Percentiles rank a stretch among this genome's conserved stretches.
phyloP scores from a whole-genome alignment of 352 stramenopile genomes.

The Elongisporangium anandrum region DNA sequence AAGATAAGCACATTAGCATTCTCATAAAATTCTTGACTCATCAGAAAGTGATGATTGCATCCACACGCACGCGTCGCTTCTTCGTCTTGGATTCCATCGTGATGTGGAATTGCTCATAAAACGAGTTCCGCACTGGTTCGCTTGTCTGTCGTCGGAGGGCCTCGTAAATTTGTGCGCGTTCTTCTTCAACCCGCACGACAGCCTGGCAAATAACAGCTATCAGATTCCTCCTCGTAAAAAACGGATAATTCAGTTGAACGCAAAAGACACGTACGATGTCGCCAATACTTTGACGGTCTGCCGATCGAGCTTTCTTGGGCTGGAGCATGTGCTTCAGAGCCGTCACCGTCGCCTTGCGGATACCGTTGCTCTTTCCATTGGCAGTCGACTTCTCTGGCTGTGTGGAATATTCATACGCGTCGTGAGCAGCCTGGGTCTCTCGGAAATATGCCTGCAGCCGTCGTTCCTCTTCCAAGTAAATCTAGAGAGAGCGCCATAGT shows the following conservation, averaged over 20 bases:
- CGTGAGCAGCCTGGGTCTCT: constrained; percentile 23
- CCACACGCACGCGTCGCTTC: constrained; percentile 48
- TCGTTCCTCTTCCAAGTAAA: constrained; percentile 63
- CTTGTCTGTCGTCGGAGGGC: constrained; percentile 47
- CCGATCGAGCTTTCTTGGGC: constrained; percentile 11
- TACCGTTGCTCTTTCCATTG: constrained; percentile 14
- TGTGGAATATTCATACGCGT: constrained; percentile 39
- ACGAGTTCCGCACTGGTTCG: constrained; percentile 27
- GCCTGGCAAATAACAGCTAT: constrained; percentile 21
- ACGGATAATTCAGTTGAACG: background rate
- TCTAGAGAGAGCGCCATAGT: constrained; percentile 15
- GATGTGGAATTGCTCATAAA: constrained; percentile 71
- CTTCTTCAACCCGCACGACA: constrained; percentile 43
- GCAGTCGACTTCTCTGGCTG: constrained; percentile 8
- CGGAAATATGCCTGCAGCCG: constrained; percentile 35
- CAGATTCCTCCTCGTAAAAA: background rate
- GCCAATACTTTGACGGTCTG: constrained; percentile 15
- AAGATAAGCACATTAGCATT: background rate
- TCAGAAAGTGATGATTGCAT: background rate
- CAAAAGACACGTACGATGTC: constrained; percentile 22
- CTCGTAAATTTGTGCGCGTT: constrained; percentile 52
- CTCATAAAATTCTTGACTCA: background rate
- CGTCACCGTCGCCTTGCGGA: constrained; percentile 12
- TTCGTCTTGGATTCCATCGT: constrained; percentile 48
- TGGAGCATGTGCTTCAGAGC: constrained; percentile 22